These are phyloP conservation scores for Coniella lustricola DNA, from an alignment of 2,329 filamentous ascomycete species.

Conservation along the genomic window DNA sequence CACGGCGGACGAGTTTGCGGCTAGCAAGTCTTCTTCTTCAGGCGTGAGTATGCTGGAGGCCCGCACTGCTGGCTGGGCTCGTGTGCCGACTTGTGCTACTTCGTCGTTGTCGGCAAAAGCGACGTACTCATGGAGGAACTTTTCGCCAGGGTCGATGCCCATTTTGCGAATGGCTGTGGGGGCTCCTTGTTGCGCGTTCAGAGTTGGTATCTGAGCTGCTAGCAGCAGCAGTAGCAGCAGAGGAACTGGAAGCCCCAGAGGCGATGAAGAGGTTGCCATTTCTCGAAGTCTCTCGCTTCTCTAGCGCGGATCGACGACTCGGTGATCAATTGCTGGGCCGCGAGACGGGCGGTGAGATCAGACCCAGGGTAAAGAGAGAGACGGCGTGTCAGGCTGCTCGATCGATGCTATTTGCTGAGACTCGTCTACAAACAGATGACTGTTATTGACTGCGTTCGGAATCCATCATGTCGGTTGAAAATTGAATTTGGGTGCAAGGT, in stretches of 20 bases:
- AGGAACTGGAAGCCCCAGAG: conserved; percentile 36
- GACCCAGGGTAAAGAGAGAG: too few relatives aligned
- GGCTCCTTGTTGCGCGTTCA: conserved; percentile 22
- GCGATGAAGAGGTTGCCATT: conserved; percentile 33
- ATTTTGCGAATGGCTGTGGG: conserved; percentile 67
- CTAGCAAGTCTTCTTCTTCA: conserved; percentile 23
- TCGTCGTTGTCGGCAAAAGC: conserved; percentile 34
- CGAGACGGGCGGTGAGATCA: not conserved
- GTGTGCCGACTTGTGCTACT: conserved; percentile 11
- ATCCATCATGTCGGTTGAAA: too few relatives aligned
- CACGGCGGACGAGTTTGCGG: conserved; percentile 27
- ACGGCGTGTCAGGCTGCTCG: too few relatives aligned
- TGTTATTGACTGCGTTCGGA: too few relatives aligned
- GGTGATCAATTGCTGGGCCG: not conserved
- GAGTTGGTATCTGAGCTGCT: conserved; percentile 30
- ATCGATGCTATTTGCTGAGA: not conserved
- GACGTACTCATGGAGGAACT: conserved; percentile 65
- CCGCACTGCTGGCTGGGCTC: conserved; percentile 8
- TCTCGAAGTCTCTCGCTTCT: not conserved
- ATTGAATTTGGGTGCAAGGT: too few relatives aligned
- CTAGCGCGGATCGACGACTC: too few relatives aligned
- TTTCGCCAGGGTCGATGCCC: conserved; percentile 62
- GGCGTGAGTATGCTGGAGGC: conserved; percentile 17
- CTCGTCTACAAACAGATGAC: too few relatives aligned
- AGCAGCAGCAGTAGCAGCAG: conserved; percentile 41